A percentile compares a stretch with the other conserved stretches of the same genome.
phyloP scores from a whole-genome alignment of 306 rosid genomes.

The Quillaja saponaria region DNA sequence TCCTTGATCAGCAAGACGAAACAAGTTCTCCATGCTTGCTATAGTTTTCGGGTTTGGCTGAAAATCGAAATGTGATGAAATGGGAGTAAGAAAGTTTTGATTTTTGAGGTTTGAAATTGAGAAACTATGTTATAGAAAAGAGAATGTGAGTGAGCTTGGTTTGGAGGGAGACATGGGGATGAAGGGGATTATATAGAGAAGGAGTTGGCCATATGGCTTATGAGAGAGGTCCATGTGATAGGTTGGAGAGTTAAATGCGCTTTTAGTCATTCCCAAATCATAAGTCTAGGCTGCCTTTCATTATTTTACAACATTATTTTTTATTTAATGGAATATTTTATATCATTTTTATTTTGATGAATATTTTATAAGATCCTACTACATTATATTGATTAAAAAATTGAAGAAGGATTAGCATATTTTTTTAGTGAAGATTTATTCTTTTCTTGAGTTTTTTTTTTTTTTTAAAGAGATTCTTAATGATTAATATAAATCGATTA shows the following conservation, averaged over 20 bases:
- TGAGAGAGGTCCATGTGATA: slow-evolving; percentile 49
- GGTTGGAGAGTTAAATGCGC: slow-evolving; percentile 38
- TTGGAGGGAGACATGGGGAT: slow-evolving; percentile 44
- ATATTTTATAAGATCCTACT: slow-evolving; percentile 51
- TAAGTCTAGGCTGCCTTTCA: slow-evolving; percentile 11
- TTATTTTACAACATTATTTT: slow-evolving; percentile 17
- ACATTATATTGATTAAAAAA: slow-evolving; percentile 22
- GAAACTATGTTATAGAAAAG: slow-evolving; percentile 21
- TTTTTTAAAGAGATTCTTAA: no score
- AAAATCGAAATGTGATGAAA: background rate
- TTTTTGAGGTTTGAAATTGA: slow-evolving; percentile 17
- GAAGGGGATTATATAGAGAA: slow-evolving; percentile 58
- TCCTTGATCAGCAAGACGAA: slow-evolving; percentile 54
- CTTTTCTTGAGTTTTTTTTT: slow-evolving; percentile 30
- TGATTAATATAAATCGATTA: background rate
- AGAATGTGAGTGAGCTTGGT: slow-evolving; percentile 42
- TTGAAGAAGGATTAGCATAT: slow-evolving; percentile 27
- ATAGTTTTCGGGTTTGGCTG: background rate
- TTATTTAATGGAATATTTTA: slow-evolving; percentile 30
- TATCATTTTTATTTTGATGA: slow-evolving; percentile 16
- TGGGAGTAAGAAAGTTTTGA: background rate
- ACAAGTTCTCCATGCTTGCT: slow-evolving; percentile 61
- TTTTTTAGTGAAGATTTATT: slow-evolving; percentile 37
- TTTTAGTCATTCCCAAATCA: slow-evolving; percentile 39
- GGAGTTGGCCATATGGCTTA: slow-evolving; percentile 26